Evolutionary conservation across 2,329 filamentous ascomycete genomes (phyloP).

Genomic region (Curvularia lunata): DNA sequence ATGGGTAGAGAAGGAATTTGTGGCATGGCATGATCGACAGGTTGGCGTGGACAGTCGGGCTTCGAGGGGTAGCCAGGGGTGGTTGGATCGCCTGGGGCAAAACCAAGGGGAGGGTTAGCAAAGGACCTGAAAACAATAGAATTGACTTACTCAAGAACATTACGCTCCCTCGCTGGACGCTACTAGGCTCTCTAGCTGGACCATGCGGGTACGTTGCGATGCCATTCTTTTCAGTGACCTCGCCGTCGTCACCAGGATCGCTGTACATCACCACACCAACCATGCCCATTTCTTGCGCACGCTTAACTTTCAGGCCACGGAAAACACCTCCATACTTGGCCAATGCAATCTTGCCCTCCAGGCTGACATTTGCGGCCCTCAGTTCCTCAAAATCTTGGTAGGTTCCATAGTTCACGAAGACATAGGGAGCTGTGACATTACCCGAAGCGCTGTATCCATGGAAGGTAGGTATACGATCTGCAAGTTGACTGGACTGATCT

Average conservation of each 20-base stretch:
- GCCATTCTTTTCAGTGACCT: constrained; percentile 81
- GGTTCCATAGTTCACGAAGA: constrained; percentile 91
- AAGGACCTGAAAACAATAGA: no score
- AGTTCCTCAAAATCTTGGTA: constrained; percentile 86
- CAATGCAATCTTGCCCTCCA: constrained; percentile 86
- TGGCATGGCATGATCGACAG: constrained; percentile 73
- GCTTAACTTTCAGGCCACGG: constrained; percentile 89
- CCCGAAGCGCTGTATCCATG: constrained; percentile 93
- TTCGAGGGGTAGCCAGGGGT: constrained; percentile 94
- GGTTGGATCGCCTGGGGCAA: constrained; percentile 76
- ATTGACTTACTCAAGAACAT: constrained; percentile 61
- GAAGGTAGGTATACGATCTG: constrained; percentile 82
- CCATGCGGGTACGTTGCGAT: constrained; percentile 81
- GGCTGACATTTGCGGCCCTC: constrained; percentile 71
- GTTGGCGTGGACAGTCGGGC: constrained; percentile 79
- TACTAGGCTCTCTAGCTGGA: constrained; percentile 84
- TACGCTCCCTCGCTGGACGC: constrained; percentile 86
- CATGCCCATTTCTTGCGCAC: constrained; percentile 89
- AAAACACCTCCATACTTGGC: constrained; percentile 87
- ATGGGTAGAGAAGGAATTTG: constrained; percentile 90
- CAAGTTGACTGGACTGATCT: constrained; percentile 76
- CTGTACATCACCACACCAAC: constrained; percentile 83
- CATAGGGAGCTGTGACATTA: constrained; percentile 85
- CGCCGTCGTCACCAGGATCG: constrained; percentile 88
- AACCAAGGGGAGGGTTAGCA: constrained; percentile 51